A percentile compares a stretch with the other conserved stretches of the same genome.
Evolutionary conservation across 176 grass and related monocot genomes (phyloP).

Genomic region (Triticum monococcum): DNA sequence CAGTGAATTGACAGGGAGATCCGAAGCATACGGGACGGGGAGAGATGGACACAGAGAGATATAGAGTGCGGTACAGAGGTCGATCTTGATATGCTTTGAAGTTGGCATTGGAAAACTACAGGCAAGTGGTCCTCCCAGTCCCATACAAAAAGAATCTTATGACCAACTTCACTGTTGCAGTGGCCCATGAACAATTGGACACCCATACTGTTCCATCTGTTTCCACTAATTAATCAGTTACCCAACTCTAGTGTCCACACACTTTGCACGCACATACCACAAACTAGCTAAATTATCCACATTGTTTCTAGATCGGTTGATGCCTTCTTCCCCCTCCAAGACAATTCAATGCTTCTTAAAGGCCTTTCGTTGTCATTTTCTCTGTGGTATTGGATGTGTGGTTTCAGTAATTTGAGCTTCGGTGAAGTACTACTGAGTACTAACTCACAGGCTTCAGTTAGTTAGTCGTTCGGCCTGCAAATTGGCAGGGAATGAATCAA

Average conservation of each 20-base stretch:
- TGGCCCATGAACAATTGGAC: constrained; percentile 5
- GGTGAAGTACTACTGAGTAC: too few species aligned
- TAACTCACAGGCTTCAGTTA: background rate
- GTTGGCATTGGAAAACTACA: background rate
- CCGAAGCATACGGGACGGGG: background rate
- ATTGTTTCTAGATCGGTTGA: background rate
- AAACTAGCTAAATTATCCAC: background rate
- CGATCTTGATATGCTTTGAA: constrained; percentile 27
- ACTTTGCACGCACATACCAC: background rate
- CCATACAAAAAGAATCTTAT: constrained; percentile 56
- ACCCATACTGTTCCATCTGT: constrained; percentile 38
- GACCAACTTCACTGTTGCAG: constrained; percentile 14
- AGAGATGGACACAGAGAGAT: background rate
- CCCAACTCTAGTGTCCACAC: background rate
- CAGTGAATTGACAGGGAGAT: background rate
- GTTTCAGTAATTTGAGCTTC: background rate
- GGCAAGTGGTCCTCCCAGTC: constrained; percentile 26
- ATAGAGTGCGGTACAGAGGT: background rate
- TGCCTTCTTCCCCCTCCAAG: background rate
- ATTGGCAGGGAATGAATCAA: background rate
- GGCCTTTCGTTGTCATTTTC: background rate
- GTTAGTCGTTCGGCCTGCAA: background rate
- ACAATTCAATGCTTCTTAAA: background rate
- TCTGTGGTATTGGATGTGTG: background rate
- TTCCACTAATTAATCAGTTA: background rate